These are phyloP conservation scores for Diaporthe sp. DNA, from an alignment of 2,329 filamentous ascomycete genomes.

Conservation along the genomic window DNA sequence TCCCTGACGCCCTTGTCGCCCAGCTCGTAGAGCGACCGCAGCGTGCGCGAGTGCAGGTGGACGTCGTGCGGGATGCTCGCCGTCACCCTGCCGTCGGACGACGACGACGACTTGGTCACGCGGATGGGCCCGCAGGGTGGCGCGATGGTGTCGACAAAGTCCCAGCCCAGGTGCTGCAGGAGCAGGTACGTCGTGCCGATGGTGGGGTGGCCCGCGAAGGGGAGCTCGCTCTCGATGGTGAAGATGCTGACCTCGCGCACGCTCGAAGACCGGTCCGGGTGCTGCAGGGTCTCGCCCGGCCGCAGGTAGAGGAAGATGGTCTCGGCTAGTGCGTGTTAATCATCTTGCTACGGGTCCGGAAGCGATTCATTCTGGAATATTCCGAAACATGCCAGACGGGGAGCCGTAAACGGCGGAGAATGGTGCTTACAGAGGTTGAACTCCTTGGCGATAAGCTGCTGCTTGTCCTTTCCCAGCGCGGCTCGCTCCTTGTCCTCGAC, in stretches of 20 bases:
- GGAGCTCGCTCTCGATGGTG: slow-evolving; percentile 64
- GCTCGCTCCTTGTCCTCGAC: slow-evolving; percentile 56
- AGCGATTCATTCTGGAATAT: too few species aligned
- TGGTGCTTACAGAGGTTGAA: slow-evolving; percentile 77
- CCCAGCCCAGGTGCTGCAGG: slow-evolving; percentile 50
- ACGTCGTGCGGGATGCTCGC: slow-evolving; percentile 77
- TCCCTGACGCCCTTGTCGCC: slow-evolving; percentile 43
- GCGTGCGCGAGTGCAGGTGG: slow-evolving; percentile 66
- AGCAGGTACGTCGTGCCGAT: slow-evolving; percentile 68
- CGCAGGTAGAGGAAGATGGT: slow-evolving; percentile 71
- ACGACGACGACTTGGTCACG: slow-evolving; percentile 53
- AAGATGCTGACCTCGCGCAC: slow-evolving; percentile 70
- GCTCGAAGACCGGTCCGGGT: slow-evolving; percentile 45
- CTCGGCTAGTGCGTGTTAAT: too few species aligned
- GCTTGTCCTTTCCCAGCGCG: slow-evolving; percentile 63
- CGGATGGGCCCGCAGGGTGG: slow-evolving; percentile 70
- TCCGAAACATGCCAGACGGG: too few species aligned
- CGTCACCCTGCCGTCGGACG: slow-evolving; percentile 58
- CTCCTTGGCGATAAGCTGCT: slow-evolving; percentile 71
- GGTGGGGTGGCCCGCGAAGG: slow-evolving; percentile 74
- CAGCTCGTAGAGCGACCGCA: slow-evolving; percentile 49
- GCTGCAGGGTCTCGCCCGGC: slow-evolving; percentile 43
- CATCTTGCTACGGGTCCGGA: too few species aligned
- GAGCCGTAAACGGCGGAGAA: too few species aligned
- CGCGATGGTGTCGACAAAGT: slow-evolving; percentile 56